phyloP scores from a whole-genome alignment of 306 rosid genomes.

The Casuarina equisetifolia region DNA sequence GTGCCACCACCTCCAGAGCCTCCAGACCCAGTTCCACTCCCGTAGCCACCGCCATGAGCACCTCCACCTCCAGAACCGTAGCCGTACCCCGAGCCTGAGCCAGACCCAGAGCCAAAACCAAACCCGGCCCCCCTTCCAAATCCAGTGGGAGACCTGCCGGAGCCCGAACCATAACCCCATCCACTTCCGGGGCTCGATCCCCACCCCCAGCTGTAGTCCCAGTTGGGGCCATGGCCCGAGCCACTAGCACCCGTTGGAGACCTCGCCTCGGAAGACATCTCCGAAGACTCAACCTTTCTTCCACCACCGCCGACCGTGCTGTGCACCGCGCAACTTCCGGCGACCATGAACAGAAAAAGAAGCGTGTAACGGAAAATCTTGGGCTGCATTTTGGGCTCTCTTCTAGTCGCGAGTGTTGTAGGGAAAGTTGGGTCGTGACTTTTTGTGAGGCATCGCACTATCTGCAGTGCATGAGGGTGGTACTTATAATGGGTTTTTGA shows the following conservation, averaged over 20 bases:
- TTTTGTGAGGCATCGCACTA: constrained; percentile 23
- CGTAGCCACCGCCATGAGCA: constrained; percentile 54
- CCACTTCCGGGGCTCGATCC: constrained; percentile 65
- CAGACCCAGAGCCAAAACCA: constrained; percentile 66
- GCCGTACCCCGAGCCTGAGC: constrained; percentile 61
- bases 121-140: constrained; percentile 59
- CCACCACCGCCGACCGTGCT: constrained; percentile 1
- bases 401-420: background rate
- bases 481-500: constrained; percentile 44
- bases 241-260: constrained; percentile 56
- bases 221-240: constrained; percentile 67
- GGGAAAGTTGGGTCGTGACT: background rate
- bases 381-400: constrained; percentile 35
- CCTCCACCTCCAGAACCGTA: constrained; percentile 59
- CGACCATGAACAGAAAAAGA: constrained; percentile 38
- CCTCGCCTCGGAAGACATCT: constrained; percentile 37
- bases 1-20: constrained; percentile 28
- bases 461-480: constrained; percentile 30
- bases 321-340: constrained; percentile 15
- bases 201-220: constrained; percentile 93
- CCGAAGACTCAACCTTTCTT: constrained; percentile 26
- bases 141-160: constrained; percentile 58
- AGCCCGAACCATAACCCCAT: constrained; percentile 81
- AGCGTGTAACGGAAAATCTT: constrained; percentile 22
- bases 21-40: constrained; percentile 55